Conservation (phyloP, 2,329 filamentous ascomycete species). For the Fusarium tupiense region DNA sequence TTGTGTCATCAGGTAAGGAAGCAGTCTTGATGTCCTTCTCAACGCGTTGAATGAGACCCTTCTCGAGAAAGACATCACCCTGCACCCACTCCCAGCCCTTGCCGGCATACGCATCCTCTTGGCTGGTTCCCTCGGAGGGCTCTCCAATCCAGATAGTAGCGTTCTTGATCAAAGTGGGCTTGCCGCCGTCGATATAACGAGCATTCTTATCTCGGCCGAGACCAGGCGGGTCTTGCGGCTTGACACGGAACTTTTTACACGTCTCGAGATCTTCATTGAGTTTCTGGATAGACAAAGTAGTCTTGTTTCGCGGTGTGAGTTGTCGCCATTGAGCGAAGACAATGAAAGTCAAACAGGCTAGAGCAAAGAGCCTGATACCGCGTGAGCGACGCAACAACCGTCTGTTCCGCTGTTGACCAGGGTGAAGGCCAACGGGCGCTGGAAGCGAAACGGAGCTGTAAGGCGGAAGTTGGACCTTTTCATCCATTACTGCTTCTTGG, state of each 20-base stretch:
- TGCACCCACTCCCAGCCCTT: constrained; percentile 68
- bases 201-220: constrained; percentile 67
- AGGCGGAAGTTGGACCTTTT: constrained; percentile 56
- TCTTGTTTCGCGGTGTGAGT: constrained; percentile 43
- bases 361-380: constrained; percentile 53
- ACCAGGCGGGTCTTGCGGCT: constrained; percentile 65
- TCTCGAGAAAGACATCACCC: constrained; percentile 69
- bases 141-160: constrained; percentile 75
- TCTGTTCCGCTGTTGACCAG: constrained; percentile 33
- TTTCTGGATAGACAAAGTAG: constrained; percentile 60
- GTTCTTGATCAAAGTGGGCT: constrained; percentile 71
- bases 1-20: constrained; percentile 57
- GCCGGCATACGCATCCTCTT: constrained; percentile 64
- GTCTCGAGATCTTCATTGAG: constrained; percentile 64
- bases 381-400: constrained; percentile 55
- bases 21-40: constrained; percentile 53
- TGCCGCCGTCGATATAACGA: constrained; percentile 66
- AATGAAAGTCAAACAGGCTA: constrained; percentile 62
- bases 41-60: constrained; percentile 69
- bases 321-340: constrained; percentile 61
- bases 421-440: constrained; percentile 28
- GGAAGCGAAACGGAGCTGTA: constrained; percentile 52
- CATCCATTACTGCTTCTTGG: constrained; percentile 45
- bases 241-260: constrained; percentile 64
- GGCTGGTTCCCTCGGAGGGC: constrained; percentile 59